Conservation (phyloP, 192 early-diverging fungal genomes). For the Coemansia sp. region DNA sequence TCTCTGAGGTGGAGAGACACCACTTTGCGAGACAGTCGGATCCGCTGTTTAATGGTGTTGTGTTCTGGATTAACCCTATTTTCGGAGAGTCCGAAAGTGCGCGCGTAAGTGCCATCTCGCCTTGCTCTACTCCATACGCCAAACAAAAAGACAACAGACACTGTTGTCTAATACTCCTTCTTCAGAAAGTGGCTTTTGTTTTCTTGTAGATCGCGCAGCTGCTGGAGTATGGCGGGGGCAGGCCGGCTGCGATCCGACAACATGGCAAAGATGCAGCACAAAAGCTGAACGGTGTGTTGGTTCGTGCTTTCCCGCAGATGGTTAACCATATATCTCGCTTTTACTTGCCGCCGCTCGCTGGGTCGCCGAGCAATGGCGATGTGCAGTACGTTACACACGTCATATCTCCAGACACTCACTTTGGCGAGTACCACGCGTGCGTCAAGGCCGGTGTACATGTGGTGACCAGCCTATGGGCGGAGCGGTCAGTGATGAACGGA, state of each 20-base stretch:
- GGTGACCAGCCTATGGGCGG: constrained; percentile 47
- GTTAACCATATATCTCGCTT: constrained; percentile 36
- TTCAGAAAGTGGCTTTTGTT: not conserved
- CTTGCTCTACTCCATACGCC: not conserved
- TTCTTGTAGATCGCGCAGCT: constrained; percentile 29
- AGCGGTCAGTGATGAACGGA: constrained; percentile 24
- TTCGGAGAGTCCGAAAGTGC: constrained; percentile 11
- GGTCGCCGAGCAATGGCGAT: not conserved
- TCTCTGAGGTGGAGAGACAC: constrained; percentile 30
- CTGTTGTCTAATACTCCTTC: not conserved
- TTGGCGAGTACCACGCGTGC: constrained; percentile 45
- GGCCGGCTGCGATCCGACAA: constrained; percentile 25
- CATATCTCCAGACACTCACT: constrained; percentile 43
- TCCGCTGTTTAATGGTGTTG: constrained; percentile 35
- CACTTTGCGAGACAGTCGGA: constrained; percentile 28
- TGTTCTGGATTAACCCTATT: constrained; percentile 47
- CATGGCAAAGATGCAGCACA: constrained; percentile 6
- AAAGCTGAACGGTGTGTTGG: constrained; percentile 42
- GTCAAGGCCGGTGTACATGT: constrained; percentile 30
- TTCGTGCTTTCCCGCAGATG: constrained; percentile 43
- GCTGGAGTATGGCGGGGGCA: constrained; percentile 30
- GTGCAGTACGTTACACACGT: constrained; percentile 30
- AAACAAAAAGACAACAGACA: not conserved
- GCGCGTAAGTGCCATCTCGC: constrained; percentile 19
- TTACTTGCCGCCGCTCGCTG: constrained; percentile 12